Base-by-base conservation (phyloP, 306 rosid species). In the Quercus robur region DNA sequence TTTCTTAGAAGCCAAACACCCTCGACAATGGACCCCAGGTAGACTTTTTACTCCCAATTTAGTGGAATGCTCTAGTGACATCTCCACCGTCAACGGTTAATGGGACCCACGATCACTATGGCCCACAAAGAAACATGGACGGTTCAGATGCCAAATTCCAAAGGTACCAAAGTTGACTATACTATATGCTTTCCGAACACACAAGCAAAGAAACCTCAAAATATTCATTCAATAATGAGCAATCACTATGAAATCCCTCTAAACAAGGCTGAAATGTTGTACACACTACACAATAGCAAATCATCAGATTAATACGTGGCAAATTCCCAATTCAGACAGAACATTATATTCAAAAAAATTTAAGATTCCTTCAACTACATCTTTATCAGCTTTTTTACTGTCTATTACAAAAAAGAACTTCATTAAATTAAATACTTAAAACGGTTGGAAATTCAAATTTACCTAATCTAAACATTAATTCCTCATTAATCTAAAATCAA, bases 361-460 rank as follows among this genome's bases (percentile, higher is more conserved):
- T 5, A 25, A 30, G 5, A 25, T 18, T 17, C 19, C 5, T 38
- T 52, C 1, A 2, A 18, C 1, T 4, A 9, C 14, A 26, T n/a
- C 25, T 26, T 25, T 17, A 25, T 26, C 12, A 13, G 12, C 2
- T 38, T 35, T 64, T 1, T 64, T 1, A 12, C 20, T 15, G 55
- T 20, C 59, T 62, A 72, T 51, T 56, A 26, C 62, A 52, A 18
- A 12, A 49, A 64, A n/a, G 38, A 57, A 64, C 4, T 55, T 30
- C 30, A 2, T 20, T 33, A 28, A 76, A 33, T 20, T 25, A 33
- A 3, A 58, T 23, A 44, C 78, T 63, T 12, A 28, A 59, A 80
- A 73, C 77, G 17, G 66, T 80, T 49, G n/a, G 75, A 31, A 79
- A 25, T 26, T 25, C 41, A 80, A 51, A 79, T 63, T 26, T 13